Evolutionary conservation across 768 basidiomycete species (phyloP).

Genomic region (Cystofilobasidium macerans): DNA sequence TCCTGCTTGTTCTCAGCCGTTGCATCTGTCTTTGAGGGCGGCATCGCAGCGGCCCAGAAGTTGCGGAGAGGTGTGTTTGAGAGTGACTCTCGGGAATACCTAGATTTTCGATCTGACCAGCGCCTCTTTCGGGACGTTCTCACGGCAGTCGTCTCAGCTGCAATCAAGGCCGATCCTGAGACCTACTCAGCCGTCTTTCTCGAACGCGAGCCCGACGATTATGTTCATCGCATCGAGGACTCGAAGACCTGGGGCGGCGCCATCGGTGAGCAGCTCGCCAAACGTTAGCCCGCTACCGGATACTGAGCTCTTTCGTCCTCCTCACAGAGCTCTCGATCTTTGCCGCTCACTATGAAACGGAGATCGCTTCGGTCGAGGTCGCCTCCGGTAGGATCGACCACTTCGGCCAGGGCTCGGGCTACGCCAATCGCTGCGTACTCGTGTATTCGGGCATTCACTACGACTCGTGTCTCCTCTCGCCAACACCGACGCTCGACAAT

Average conservation of each 20-base stretch:
- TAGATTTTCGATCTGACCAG: too few species aligned
- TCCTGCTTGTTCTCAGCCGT: slow-evolving; percentile 84
- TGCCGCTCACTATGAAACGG: slow-evolving; percentile 65
- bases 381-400: slow-evolving; percentile 81
- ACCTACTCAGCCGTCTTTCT: slow-evolving; percentile 77
- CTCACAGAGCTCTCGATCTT: slow-evolving; percentile 56
- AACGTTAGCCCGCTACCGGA: neutral
- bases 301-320: neutral
- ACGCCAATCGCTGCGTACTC: slow-evolving; percentile 50
- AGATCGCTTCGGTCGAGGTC: slow-evolving; percentile 83
- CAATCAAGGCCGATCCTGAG: slow-evolving; percentile 57
- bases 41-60: slow-evolving; percentile 52
- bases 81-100: neutral
- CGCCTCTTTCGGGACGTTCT: too few species aligned
- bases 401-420: slow-evolving; percentile 49
- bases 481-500: slow-evolving; percentile 47
- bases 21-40: slow-evolving; percentile 74
- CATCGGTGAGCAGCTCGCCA: slow-evolving; percentile 49
- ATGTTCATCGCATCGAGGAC: slow-evolving; percentile 68
- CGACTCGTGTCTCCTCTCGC: slow-evolving; percentile 76
- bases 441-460: slow-evolving; percentile 77
- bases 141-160: slow-evolving; percentile 74
- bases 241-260: slow-evolving; percentile 88
- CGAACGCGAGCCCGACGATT: slow-evolving; percentile 61
- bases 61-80: slow-evolving; percentile 58